Base-by-base conservation (phyloP, 2,329 filamentous ascomycete genomes). In the Fusarium devonianum region DNA sequence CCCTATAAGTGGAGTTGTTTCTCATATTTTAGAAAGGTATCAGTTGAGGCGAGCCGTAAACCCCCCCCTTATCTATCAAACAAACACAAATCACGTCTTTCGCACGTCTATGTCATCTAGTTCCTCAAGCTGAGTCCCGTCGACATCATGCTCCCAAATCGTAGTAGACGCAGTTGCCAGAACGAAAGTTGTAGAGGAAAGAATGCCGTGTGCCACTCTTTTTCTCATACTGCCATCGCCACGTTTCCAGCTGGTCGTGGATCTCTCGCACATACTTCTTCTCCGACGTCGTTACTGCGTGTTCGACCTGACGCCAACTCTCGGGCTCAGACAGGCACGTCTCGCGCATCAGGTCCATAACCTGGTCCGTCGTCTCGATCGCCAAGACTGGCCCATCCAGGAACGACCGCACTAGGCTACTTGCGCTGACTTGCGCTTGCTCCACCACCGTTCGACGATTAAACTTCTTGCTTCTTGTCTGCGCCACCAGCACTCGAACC, bases 141-240 rank as follows among this genome's bases (percentile, higher is more conserved):
- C 34, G 21, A 32, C n/a, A 47, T 62, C 48, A 64, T n/a, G 69
- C 72, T 21, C 75, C 76, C 32, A 97, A 73, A 72, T 96, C 92
- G 71, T 96, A 96, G 68, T 93, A 90, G 39, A 96, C 81, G 69
- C 90, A 92, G 49, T 82, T 87, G 0, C 88, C 89, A 8, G 90
- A 95, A 51, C 92, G 80, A 64, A 95, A 96, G 65, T 96, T 96
- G 73, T 96, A 96, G 41, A 97, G 82, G 72, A 96, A 96, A 9
- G 90, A 89, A 68, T 92, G 89, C 35, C 83, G 81, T 17, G 81
- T 80, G 7, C 78, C 81, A 4, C 78, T 69, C 56, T 77, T 76
- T 51, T 60, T 73, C 75, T 75, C 80, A 73, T 77, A 86, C 77
- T 69, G 80, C 73, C 59, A 77, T 71, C 68, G 83, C 83, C 76